A percentile compares a stretch with the other conserved stretches of the same genome.
Conservation (phyloP, 2,329 filamentous ascomycete species). For the Ceratocystis huliohia region DNA sequence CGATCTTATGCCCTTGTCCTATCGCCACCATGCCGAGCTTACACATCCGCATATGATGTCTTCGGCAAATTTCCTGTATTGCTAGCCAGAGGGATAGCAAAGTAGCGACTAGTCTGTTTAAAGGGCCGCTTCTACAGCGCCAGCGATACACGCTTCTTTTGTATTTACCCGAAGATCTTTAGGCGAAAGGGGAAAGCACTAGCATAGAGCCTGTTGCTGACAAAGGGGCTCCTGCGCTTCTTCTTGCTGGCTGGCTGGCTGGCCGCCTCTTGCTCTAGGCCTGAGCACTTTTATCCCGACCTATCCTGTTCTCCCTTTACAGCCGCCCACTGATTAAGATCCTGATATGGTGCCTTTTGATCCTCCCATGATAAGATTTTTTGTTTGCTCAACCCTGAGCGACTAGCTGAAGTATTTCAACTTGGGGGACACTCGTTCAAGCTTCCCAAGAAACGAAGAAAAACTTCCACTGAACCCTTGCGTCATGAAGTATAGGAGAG, state of each 20-base stretch:
- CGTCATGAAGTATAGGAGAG: background rate
- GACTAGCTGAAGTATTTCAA: background rate
- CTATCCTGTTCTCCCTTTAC: background rate
- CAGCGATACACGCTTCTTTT: conserved; percentile 3
- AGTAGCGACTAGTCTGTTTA: background rate
- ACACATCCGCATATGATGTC: background rate
- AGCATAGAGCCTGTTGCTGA: background rate
- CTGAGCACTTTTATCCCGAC: background rate
- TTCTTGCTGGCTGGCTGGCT: no score
- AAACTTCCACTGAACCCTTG: background rate
- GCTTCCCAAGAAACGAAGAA: background rate
- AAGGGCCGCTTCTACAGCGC: background rate
- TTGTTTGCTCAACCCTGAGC: background rate
- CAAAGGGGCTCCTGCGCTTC: background rate
- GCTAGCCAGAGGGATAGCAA: background rate
- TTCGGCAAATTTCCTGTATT: background rate
- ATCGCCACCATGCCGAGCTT: background rate
- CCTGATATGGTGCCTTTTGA: background rate
- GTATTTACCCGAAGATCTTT: conserved; percentile 2
- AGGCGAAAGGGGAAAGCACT: background rate
- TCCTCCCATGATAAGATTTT: background rate
- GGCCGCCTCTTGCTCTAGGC: background rate
- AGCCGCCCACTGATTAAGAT: background rate
- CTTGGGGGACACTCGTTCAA: background rate
- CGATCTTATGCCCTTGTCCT: conserved; percentile 20